These are phyloP conservation scores for Trichosporon ovoides DNA, from an alignment of 1,284 basidiomycete species.

Conservation along the genomic window DNA sequence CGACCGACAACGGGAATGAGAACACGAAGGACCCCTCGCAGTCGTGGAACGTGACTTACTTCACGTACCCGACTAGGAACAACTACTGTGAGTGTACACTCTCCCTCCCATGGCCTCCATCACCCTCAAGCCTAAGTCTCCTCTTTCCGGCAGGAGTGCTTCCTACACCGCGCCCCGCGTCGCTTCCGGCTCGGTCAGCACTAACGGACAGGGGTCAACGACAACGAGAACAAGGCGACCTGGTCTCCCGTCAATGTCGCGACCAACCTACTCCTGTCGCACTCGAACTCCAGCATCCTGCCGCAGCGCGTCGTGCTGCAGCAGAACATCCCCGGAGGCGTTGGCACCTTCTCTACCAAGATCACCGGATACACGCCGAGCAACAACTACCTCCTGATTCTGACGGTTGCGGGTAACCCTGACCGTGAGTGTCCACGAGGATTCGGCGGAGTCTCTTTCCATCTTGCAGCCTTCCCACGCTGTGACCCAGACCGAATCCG, in stretches of 20 bases:
- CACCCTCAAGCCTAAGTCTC: no score
- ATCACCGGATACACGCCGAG: constrained; percentile 8
- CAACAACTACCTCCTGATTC: constrained; percentile 13
- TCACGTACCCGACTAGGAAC: constrained; percentile 10
- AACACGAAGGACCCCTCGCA: background rate
- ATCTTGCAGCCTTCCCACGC: no score
- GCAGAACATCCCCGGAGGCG: constrained; percentile 15
- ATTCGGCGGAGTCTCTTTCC: no score
- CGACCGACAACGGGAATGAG: background rate
- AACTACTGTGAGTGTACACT: constrained; percentile 22
- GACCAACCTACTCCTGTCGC: constrained; percentile 13
- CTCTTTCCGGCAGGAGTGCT: no score
- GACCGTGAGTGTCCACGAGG: constrained; percentile 13
- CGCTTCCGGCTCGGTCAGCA: no score
- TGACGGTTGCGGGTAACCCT: constrained; percentile 10
- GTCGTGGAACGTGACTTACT: constrained; percentile 11
- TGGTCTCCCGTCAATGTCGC: constrained; percentile 15
- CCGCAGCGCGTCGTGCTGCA: constrained; percentile 8
- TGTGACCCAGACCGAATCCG: no score
- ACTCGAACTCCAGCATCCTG: constrained; percentile 6
- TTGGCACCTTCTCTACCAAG: constrained; percentile 1
- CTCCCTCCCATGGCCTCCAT: background rate
- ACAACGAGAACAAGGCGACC: constrained; percentile 15
- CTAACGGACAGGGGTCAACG: constrained; percentile 19
- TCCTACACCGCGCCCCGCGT: no score